A percentile compares a stretch with the other conserved stretches of the same genome.
phyloP scores from a whole-genome alignment of 768 basidiomycete species.

The Kwoniella botswanensis region DNA sequence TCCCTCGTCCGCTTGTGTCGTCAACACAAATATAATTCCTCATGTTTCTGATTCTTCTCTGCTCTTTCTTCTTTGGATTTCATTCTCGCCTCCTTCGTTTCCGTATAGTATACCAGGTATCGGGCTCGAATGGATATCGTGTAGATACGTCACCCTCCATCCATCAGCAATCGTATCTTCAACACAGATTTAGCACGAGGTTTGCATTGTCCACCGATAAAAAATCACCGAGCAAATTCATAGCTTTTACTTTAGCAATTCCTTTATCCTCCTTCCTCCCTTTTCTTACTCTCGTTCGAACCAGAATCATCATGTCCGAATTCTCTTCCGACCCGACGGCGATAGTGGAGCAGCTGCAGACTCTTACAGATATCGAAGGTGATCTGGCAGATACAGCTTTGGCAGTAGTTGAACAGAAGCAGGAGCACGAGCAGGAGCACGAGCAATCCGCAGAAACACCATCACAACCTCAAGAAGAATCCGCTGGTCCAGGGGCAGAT shows the following conservation, averaged over 20 bases:
- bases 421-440: not conserved
- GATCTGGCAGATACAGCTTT: slow-evolving; percentile 48
- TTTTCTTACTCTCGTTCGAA: not conserved
- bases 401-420: slow-evolving; percentile 28
- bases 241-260: not conserved
- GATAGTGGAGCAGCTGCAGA: slow-evolving; percentile 43
- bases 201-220: not conserved
- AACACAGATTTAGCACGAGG: not conserved
- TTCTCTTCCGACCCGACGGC: slow-evolving; percentile 18
- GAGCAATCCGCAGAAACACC: not conserved
- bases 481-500: not conserved
- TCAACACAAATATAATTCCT: not conserved
- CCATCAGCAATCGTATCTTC: not conserved
- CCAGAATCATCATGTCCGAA: slow-evolving; percentile 3
- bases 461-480: slow-evolving; percentile 1
- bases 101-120: not conserved
- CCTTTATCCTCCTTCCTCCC: slow-evolving; percentile 4
- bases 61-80: no score
- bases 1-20: not conserved
- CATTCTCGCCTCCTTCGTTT: no score
- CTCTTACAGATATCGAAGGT: slow-evolving; percentile 46
- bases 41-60: slow-evolving; percentile 1
- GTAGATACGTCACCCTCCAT: not conserved
- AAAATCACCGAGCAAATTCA: not conserved
- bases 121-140: slow-evolving; percentile 3